Conservation (phyloP, 2,329 filamentous ascomycete genomes). For the Shiraia sp. region DNA sequence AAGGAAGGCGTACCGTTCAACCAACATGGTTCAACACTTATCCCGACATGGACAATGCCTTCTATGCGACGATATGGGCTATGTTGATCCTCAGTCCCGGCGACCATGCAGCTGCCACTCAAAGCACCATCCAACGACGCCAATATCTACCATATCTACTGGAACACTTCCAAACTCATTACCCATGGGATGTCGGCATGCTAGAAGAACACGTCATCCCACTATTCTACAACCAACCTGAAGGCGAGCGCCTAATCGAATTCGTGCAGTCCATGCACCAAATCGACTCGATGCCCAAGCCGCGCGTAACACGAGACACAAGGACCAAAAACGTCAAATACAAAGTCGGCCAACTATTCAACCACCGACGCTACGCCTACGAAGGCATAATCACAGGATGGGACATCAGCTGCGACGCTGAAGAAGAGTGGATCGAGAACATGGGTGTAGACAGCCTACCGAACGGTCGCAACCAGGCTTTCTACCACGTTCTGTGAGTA, state of each 20-base stretch:
- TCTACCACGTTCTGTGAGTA: slow-evolving; percentile 86
- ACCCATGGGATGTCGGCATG: slow-evolving; percentile 72
- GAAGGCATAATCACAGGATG: slow-evolving; percentile 87
- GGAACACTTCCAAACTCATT: slow-evolving; percentile 66
- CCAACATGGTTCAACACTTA: slow-evolving; percentile 30
- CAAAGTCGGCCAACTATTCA: slow-evolving; percentile 78
- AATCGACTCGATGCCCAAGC: slow-evolving; percentile 60
- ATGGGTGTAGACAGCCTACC: slow-evolving; percentile 64
- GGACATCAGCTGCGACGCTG: slow-evolving; percentile 64
- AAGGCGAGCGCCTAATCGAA: slow-evolving; percentile 59
- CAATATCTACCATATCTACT: slow-evolving; percentile 68
- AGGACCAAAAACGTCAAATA: slow-evolving; percentile 26
- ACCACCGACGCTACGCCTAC: slow-evolving; percentile 79
- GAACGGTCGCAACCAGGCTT: slow-evolving; percentile 68
- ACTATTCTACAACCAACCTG: slow-evolving; percentile 56
- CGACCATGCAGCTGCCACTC: slow-evolving; percentile 20
- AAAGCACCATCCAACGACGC: slow-evolving; percentile 47
- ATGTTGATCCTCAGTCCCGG: slow-evolving; percentile 48
- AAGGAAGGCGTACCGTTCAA: slow-evolving; percentile 21
- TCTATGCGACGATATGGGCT: slow-evolving; percentile 77
- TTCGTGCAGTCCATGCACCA: slow-evolving; percentile 60
- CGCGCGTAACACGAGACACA: slow-evolving; percentile 13
- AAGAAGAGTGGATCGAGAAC: slow-evolving; percentile 65
- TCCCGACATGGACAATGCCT: slow-evolving; percentile 61
- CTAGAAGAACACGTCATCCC: slow-evolving; percentile 70